Evolutionary conservation across 805 yeast genomes (phyloP).

Genomic region (Pichia deserticola): DNA sequence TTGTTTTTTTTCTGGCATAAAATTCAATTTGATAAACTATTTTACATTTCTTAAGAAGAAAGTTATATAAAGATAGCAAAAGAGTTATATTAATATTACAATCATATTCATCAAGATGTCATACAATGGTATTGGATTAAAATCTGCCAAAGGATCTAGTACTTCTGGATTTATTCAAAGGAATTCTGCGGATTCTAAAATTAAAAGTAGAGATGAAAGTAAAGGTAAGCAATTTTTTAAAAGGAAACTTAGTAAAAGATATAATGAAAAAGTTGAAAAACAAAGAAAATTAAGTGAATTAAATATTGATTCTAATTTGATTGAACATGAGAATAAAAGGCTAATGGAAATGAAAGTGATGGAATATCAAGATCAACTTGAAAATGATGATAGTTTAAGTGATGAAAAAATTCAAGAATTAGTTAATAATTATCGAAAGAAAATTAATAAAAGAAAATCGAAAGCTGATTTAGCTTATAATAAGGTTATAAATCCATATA

Average conservation of each 20-base stretch:
- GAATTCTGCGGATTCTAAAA: slow-evolving; percentile 28
- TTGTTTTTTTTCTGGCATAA: too few relatives aligned
- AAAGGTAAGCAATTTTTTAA: slow-evolving; percentile 32
- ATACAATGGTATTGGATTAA: slow-evolving; percentile 51
- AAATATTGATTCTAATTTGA: slow-evolving; percentile 23
- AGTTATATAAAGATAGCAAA: too few relatives aligned
- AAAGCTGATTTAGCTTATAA: not conserved
- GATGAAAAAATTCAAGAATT: slow-evolving; percentile 31
- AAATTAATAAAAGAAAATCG: not conserved
- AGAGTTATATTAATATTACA: too few relatives aligned
- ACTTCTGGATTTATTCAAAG: slow-evolving; percentile 56
- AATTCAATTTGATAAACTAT: not conserved
- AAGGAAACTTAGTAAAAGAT: slow-evolving; percentile 24
- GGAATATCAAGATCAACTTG: slow-evolving; percentile 45
- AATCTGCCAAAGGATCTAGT: slow-evolving; percentile 52
- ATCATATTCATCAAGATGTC: slow-evolving; percentile 31
- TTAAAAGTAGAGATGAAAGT: slow-evolving; percentile 18
- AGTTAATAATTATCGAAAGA: slow-evolving; percentile 23
- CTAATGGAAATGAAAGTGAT: slow-evolving; percentile 39
- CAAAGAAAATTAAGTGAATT: slow-evolving; percentile 6
- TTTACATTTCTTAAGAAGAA: too few relatives aligned
- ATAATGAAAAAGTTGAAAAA: slow-evolving; percentile 9
- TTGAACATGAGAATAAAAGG: slow-evolving; percentile 31
- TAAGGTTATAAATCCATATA: slow-evolving; percentile 16
- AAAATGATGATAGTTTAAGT: slow-evolving; percentile 33